phyloP scores from a whole-genome alignment of 1,139 yeast species.

The Debaryomyces subglobosus region DNA sequence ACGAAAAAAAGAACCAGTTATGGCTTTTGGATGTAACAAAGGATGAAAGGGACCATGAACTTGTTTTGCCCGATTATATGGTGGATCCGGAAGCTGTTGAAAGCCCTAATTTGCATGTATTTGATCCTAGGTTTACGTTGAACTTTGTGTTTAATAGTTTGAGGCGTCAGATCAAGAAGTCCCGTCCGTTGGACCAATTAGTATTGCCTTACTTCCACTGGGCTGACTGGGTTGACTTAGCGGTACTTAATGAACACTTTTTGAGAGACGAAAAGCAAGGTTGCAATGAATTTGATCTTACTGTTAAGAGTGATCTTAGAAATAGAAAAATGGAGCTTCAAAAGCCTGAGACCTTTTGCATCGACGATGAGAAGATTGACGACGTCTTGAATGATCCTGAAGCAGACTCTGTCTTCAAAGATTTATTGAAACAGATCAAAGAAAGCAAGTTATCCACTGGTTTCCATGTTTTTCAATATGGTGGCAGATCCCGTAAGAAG shows the following conservation, averaged over 20 bases:
- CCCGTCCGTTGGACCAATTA: slow-evolving; percentile 9
- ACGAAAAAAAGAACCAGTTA: slow-evolving; percentile 9
- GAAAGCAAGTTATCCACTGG: slow-evolving; percentile 27
- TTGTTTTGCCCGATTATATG: slow-evolving; percentile 15
- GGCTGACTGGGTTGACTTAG: slow-evolving; percentile 38
- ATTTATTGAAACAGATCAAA: slow-evolving; percentile 11
- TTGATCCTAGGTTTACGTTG: slow-evolving; percentile 39
- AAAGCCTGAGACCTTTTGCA: slow-evolving; percentile 26
- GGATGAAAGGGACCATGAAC: slow-evolving; percentile 11
- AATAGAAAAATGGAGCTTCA: slow-evolving; percentile 24
- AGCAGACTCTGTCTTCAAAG: slow-evolving; percentile 12
- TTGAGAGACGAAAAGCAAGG: slow-evolving; percentile 18
- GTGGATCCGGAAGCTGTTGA: slow-evolving; percentile 13
- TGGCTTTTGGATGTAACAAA: slow-evolving; percentile 12
- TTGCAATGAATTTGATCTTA: slow-evolving; percentile 28
- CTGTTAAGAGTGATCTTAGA: slow-evolving; percentile 16
- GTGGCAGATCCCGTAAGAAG: slow-evolving; percentile 34
- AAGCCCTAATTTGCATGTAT: slow-evolving; percentile 22
- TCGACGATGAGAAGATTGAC: slow-evolving; percentile 30
- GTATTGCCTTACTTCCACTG: slow-evolving; percentile 37
- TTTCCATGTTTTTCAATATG: slow-evolving; percentile 39
- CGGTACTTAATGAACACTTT: slow-evolving; percentile 25
- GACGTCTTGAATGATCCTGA: slow-evolving; percentile 10
- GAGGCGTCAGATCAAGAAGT: slow-evolving; percentile 10
- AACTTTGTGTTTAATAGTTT: slow-evolving; percentile 28